phyloP scores from a whole-genome alignment of 148 eudicot genomes.

The Gaultheria prostrata region DNA sequence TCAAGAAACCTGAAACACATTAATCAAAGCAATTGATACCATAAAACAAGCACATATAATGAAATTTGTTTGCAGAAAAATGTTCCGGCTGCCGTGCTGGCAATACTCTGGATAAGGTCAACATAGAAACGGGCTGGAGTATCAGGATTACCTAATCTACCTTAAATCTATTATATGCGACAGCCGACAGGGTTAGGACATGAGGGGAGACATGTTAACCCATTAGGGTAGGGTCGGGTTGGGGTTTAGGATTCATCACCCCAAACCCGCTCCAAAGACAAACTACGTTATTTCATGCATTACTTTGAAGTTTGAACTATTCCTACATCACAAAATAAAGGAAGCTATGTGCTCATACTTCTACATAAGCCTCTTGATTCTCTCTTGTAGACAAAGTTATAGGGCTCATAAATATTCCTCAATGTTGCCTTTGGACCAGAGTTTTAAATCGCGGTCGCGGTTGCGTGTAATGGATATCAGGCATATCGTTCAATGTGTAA shows the following conservation, averaged over 20 bases:
- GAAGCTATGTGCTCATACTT: not conserved
- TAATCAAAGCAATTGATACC: not conserved
- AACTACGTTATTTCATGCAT: too few species aligned
- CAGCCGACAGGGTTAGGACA: too few species aligned
- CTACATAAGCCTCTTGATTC: not conserved
- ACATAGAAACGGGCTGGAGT: not conserved
- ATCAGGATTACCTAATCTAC: not conserved
- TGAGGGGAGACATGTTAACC: not conserved
- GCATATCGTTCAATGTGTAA: too few species aligned
- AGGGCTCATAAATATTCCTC: not conserved
- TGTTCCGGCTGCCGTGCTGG: not conserved
- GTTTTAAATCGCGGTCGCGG: too few species aligned
- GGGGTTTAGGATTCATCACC: too few species aligned
- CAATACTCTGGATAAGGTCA: not conserved
- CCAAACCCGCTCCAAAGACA: too few species aligned
- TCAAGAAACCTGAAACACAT: conserved; percentile 58
- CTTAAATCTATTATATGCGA: not conserved
- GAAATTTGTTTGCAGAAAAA: not conserved
- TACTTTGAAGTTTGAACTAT: too few species aligned
- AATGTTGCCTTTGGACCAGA: too few species aligned
- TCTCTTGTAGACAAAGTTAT: not conserved
- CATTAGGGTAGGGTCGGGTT: not conserved
- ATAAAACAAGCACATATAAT: not conserved
- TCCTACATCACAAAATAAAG: too few species aligned
- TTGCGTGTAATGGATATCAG: too few species aligned